Evolutionary conservation across 805 yeast species (phyloP), one percentile per base, ranked within the genome.

Genomic region (Kluyveromyces lactis): DNA sequence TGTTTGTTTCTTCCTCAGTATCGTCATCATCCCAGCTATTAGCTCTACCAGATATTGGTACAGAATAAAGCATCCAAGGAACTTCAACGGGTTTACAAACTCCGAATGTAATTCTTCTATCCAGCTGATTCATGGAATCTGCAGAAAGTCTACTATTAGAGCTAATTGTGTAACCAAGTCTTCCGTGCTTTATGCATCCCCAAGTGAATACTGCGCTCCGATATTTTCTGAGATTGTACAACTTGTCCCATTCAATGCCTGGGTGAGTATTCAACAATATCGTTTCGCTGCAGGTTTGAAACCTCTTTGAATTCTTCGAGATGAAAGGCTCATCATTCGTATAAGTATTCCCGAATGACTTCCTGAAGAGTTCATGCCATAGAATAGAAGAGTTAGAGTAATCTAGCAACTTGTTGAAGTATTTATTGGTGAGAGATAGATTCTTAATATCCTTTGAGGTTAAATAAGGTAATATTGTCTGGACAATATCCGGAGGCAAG

Each of bases 161-260:
- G 1, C 39, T 30, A 2, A 50, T 47, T 2, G 58, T 56, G 31
- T 47, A 60, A 2, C 64, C 64, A 13, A 60, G 41, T 30, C 64
- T 45, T 15, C 56, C 56, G 37, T 58, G 58, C 33, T 50, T 55
- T 6, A 55, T 31, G 28, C 59, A 55, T 1, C 64, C 64, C 64
- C 64, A 60, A 1, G 63, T 55, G 33, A 53, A 54, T 3, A 60
- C 28, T n/a, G 42, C 38, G 4, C 57, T 46, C 10, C 50, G 38
- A 7, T 43, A 36, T 3, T 52, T 35, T 19, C 64, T 42, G 13
- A 46, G 13, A 4, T 48, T 39, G 41, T 49, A 60, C 6, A 54
- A 31, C n/a, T 52, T 46, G 8, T 46, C 48, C 64, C 64, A 60
- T 3, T 46, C 31, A n/a, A 37, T 3, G 1, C 43, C 37, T 4